Evolutionary conservation across 345 rosid species (phyloP), one percentile per base, ranked within the genome.

Genomic region (Theobroma cacao): DNA sequence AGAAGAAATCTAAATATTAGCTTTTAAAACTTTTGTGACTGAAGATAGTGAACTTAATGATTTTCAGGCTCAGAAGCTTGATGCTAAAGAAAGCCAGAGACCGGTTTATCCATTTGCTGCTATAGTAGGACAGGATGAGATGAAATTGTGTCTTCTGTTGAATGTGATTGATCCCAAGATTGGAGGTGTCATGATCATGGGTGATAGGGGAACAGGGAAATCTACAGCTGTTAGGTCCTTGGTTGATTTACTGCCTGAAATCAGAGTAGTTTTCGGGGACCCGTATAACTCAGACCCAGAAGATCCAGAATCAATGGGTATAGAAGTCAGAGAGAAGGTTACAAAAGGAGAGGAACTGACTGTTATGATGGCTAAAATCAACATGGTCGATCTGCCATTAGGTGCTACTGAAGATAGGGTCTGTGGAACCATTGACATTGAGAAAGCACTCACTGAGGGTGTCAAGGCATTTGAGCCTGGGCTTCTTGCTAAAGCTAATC

Each of bases 381-480:
- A 90, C 70, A 92, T 96, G 99, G 98, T 95, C 81, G 99, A 95
- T 85, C 89, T 95, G 87, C 99, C 99, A 0, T 81, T 95, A 75
- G 99, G 99, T 72, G 99, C 99, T 30, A 95, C 99, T 0, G 98
- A 95, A 81, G 99, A 95, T 84, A 85, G 99, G 85, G 98, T 93
- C n/a, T 95, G 98, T n/a, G 98, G 98, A 20, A 95, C 99, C 0
- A 95, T 95, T 18, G 98, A 95, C 76, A 95, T 95, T 4, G 98
- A 95, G 71, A 95, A 95, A 88, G 99, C 99, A 59, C 91, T 93
- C 15, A 95, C 98, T 0, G 98, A 93, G 79, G 98, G 98, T 78
- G 90, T 95, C 53, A 95, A 95, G 85, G 97, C 99, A 78, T 95
- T 95, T 77, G 99, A 95, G 86, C 99, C 99, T 13, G 99, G 99